Evolutionary conservation across 106 monocot species (phyloP).

Genomic region (Allium cepa): DNA sequence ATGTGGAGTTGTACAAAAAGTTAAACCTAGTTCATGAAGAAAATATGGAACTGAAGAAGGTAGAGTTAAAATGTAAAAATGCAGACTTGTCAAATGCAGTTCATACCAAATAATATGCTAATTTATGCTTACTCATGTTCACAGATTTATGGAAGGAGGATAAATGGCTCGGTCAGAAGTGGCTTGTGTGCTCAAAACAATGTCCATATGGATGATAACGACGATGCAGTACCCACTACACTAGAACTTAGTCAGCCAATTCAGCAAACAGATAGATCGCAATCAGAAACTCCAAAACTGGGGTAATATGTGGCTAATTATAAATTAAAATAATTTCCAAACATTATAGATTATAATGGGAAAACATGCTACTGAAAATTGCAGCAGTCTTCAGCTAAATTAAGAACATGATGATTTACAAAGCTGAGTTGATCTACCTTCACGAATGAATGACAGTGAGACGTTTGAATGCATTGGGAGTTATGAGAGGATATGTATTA

Average conservation of each 20-base stretch:
- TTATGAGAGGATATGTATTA: no score
- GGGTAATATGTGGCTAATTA: no score
- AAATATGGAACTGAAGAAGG: constrained; percentile 27
- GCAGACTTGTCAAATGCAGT: no score
- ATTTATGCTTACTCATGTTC: not conserved
- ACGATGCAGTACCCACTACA: constrained; percentile 15
- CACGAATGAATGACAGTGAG: no score
- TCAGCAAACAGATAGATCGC: not conserved
- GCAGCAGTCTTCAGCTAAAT: no score
- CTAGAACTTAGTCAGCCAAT: constrained; percentile 48
- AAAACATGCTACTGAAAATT: no score
- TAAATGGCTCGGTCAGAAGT: constrained; percentile 9
- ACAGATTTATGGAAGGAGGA: constrained; percentile 28
- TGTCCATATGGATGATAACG: not conserved
- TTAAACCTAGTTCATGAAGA: constrained; percentile 14
- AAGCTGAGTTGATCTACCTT: no score
- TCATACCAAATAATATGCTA: not conserved
- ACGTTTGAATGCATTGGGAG: no score
- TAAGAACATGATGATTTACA: no score
- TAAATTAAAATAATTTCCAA: no score
- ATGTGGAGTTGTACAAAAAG: constrained; percentile 24
- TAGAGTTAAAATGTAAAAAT: not conserved
- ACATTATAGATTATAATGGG: no score
- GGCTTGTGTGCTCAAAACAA: constrained; percentile 13
- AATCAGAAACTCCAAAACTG: no score